Conservation (phyloP, 805 yeast species). For the Middelhovenomyces tepae region DNA sequence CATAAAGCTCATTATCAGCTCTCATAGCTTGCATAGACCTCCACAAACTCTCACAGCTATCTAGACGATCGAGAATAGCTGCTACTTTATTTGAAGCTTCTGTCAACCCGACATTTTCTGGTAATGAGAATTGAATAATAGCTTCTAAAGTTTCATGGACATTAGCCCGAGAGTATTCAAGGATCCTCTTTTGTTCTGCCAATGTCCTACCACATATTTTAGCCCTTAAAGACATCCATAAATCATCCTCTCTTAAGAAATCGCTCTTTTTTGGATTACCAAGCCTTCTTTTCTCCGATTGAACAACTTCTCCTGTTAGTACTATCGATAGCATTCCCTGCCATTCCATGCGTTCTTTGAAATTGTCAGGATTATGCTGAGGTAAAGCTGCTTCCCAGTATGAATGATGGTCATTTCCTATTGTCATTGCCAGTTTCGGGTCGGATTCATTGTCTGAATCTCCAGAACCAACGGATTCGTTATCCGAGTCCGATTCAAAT, state of each 20-base stretch:
- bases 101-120: conserved; percentile 10
- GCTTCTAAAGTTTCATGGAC: conserved; percentile 69
- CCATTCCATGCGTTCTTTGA: conserved; percentile 82
- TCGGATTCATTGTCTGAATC: conserved; percentile 26
- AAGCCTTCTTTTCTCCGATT: conserved; percentile 59
- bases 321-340: conserved; percentile 88
- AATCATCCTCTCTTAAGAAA: conserved; percentile 46
- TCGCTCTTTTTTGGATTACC: conserved; percentile 41
- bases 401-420: conserved; percentile 20
- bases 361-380: conserved; percentile 23
- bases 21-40: conserved; percentile 69
- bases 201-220: conserved; percentile 71
- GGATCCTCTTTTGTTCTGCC: conserved; percentile 64
- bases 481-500: conserved; percentile 22
- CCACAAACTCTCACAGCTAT: conserved; percentile 69
- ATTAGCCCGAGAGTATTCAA: conserved; percentile 58
- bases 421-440: conserved; percentile 18
- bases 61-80: conserved; percentile 49
- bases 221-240: conserved; percentile 85
- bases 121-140: conserved; percentile 53
- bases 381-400: conserved; percentile 17
- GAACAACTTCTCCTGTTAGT: conserved; percentile 88
- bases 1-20: conserved; percentile 64
- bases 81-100: conserved; percentile 45
- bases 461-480: conserved; percentile 22